Base-by-base conservation (phyloP, 2,329 filamentous ascomycete species). In the Dactylellina haptotyla region DNA sequence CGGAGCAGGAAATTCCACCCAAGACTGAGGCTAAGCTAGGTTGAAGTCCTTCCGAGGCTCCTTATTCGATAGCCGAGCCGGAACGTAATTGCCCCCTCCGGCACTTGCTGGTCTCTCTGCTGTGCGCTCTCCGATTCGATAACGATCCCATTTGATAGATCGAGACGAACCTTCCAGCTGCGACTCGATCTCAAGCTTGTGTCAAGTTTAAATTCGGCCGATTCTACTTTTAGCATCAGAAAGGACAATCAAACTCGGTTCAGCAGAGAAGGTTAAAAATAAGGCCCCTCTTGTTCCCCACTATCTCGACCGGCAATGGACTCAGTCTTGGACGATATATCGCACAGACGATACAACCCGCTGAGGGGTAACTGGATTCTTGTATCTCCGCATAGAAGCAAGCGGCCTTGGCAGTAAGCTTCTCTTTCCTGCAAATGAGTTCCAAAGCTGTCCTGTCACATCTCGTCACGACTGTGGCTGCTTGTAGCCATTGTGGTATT, bases 371-470 rank as follows among this genome's bases (percentile, higher is more conserved):
- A 90, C 75, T 96, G 93, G 90, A 86, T 99, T 73, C 87, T 99
- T 37, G 95, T 99, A 12, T 98, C 95, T 14, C 95, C 95, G 74
- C 95, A 99, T 82, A 86, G 95, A 63, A 98, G 93, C 59, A 98
- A 98, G 86, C 87, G 95, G 76, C 95, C 95, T 79, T 99, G 95
- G 95, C 95, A 97, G 92, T 96, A 84, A 87, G 91, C 84, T 57
- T 45, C 26, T 30, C 46, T 16, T 26, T 26, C 30, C 32, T 34
- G 6, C 14, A 6, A 34, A 34, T 34, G 6, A 34, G 10, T 4
- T 61, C 16, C 2, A 25, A 50, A 46, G 8, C 5, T 43, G 4
- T 20, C 6, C 10, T 63, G 23, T 10, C 16, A 6, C 18, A 16
- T 41, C 5, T 53, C 25, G 14, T 9, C 23, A 2, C 48, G 6